Evolutionary conservation across 2,329 filamentous ascomycete genomes (phyloP).

Genomic region (Fusarium hostae): DNA sequence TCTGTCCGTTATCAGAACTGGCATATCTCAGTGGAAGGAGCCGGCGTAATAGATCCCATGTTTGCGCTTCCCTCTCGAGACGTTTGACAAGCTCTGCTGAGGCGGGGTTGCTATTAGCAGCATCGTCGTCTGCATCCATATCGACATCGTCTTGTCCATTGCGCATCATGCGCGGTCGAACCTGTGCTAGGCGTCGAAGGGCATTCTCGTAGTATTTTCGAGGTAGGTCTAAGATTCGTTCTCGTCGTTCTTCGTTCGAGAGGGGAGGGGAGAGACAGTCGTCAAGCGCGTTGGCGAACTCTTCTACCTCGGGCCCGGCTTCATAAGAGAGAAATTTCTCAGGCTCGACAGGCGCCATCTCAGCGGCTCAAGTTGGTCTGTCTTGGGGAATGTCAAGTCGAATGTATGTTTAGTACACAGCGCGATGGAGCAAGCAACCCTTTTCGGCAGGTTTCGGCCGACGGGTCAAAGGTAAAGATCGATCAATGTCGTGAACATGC

Average conservation of each 20-base stretch:
- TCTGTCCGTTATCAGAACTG: constrained; percentile 43
- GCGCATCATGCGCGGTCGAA: constrained; percentile 45
- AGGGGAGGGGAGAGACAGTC: constrained; percentile 69
- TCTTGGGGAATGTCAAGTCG: background rate
- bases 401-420: background rate
- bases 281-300: constrained; percentile 86
- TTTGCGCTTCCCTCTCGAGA: constrained; percentile 86
- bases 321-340: constrained; percentile 28
- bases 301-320: constrained; percentile 82
- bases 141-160: constrained; percentile 59
- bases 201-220: constrained; percentile 68
- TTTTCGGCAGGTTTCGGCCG: constrained; percentile 43
- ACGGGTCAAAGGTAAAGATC: constrained; percentile 37
- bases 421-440: constrained; percentile 35
- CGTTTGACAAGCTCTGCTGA: constrained; percentile 51
- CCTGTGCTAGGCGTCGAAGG: constrained; percentile 47
- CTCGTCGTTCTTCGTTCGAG: constrained; percentile 65
- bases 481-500: constrained; percentile 41
- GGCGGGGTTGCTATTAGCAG: constrained; percentile 43
- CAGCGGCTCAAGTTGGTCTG: background rate
- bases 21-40: constrained; percentile 77
- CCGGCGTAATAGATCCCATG: constrained; percentile 86
- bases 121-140: constrained; percentile 67
- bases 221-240: constrained; percentile 73
- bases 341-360: constrained; percentile 29